Percentiles rank a stretch among this genome's conserved stretches.
These are phyloP conservation scores for Hyphodiscus hymeniophilus DNA, from an alignment of 495 filamentous ascomycete species.

Conservation along the genomic window DNA sequence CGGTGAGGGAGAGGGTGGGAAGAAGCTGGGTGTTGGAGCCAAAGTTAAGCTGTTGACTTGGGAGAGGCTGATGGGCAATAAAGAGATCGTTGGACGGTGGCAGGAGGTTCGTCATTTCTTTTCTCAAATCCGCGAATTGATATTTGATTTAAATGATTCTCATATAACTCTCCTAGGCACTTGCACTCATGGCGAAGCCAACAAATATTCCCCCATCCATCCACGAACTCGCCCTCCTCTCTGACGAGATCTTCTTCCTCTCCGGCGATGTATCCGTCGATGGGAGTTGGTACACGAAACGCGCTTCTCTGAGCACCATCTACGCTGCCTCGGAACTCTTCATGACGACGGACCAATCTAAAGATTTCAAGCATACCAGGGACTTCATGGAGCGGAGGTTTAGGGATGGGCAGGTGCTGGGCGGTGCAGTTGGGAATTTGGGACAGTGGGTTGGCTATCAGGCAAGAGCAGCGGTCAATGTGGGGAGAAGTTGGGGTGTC, in stretches of 20 bases:
- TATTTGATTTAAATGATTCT: not conserved
- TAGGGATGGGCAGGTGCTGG: constrained; percentile 54
- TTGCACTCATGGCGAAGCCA: constrained; percentile 80
- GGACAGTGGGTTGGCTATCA: constrained; percentile 74
- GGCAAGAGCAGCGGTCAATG: constrained; percentile 52
- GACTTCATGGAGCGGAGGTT: constrained; percentile 71
- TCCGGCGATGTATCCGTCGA: constrained; percentile 78
- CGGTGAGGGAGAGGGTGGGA: constrained; percentile 14
- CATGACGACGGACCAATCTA: constrained; percentile 78
- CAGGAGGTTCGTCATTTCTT: constrained; percentile 58
- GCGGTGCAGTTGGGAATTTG: constrained; percentile 48
- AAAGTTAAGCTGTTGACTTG: constrained; percentile 55
- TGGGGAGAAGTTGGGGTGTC: constrained; percentile 56
- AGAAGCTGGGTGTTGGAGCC: constrained; percentile 30
- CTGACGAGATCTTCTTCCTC: constrained; percentile 81
- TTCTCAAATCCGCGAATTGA: constrained; percentile 1
- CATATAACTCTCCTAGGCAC: constrained; percentile 45
- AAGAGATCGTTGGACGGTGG: constrained; percentile 61
- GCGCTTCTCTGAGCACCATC: constrained; percentile 64
- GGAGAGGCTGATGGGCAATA: constrained; percentile 66
- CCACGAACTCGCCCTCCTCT: constrained; percentile 66
- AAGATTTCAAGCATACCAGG: constrained; percentile 62
- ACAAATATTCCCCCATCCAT: constrained; percentile 68
- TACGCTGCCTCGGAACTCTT: constrained; percentile 84
- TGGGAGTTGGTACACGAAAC: constrained; percentile 84